These are phyloP conservation scores for Suillus alpinus DNA, from an alignment of 768 basidiomycete species.

Conservation along the genomic window DNA sequence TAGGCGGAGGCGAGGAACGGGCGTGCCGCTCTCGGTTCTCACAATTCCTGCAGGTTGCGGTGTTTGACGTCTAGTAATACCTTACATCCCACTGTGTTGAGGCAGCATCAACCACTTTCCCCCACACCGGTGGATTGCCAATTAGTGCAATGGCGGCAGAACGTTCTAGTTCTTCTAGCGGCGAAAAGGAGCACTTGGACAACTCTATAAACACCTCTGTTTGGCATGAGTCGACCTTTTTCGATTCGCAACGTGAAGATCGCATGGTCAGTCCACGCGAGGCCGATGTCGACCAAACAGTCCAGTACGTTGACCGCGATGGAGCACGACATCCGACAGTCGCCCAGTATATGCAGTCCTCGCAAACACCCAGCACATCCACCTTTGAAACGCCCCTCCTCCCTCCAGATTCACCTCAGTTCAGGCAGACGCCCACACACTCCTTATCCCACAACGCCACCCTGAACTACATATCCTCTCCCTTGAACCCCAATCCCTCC, in stretches of 20 bases:
- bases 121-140: background rate
- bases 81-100: background rate
- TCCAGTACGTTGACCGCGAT: background rate
- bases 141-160: background rate
- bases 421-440: constrained; percentile 20
- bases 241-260: background rate
- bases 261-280: background rate
- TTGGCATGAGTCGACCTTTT: background rate
- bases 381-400: constrained; percentile 32
- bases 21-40: background rate
- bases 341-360: background rate
- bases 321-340: background rate
- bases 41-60: background rate
- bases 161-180: background rate
- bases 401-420: constrained; percentile 9
- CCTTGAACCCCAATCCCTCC: constrained; percentile 45
- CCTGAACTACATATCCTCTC: constrained; percentile 46
- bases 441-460: constrained; percentile 20
- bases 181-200: background rate
- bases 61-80: background rate
- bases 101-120: background rate
- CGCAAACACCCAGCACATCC: constrained; percentile 24
- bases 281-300: background rate
- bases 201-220: background rate
- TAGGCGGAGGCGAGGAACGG: background rate